A percentile compares a stretch with the other conserved stretches of the same genome.
These are phyloP conservation scores for Prunus kanzakura DNA, from an alignment of 306 rosid genomes.

Conservation along the genomic window DNA sequence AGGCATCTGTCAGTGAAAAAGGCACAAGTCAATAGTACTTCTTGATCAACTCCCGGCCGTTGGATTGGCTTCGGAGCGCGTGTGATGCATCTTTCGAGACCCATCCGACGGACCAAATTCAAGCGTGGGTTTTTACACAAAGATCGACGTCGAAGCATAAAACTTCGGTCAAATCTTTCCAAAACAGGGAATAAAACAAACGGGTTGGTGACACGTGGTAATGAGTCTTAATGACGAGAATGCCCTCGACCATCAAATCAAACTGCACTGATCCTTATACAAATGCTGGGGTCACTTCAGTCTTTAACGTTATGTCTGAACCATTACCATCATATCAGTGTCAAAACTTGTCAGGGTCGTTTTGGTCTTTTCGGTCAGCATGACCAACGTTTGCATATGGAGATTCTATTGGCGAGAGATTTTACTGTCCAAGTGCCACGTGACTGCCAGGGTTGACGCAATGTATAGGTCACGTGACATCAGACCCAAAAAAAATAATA, in stretches of 20 bases:
- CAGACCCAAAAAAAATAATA: neutral
- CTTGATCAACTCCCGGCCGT: conserved; percentile 10
- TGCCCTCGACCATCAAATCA: conserved; percentile 44
- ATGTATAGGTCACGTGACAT: conserved; percentile 39
- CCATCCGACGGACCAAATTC: conserved; percentile 26
- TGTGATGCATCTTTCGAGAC: conserved; percentile 4
- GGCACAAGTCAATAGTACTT: neutral
- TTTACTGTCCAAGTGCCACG: conserved; percentile 14
- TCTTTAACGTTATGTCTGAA: conserved; percentile 25
- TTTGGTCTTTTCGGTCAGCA: conserved; percentile 46
- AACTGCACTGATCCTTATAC: conserved; percentile 29
- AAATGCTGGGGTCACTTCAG: conserved; percentile 8
- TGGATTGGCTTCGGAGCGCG: conserved; percentile 13
- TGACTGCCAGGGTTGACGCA: conserved; percentile 28
- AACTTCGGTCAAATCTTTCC: conserved; percentile 37
- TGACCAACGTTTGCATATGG: neutral
- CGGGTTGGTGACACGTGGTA: neutral
- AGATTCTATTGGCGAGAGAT: neutral
- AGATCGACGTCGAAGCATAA: conserved; percentile 3
- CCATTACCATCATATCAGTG: conserved; percentile 15
- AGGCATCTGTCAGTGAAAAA: conserved; percentile 1
- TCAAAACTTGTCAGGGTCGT: conserved; percentile 37
- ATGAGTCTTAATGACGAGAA: conserved; percentile 5
- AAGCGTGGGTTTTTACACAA: conserved; percentile 1
- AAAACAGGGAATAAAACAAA: neutral